Evolutionary conservation across 2,329 filamentous ascomycete genomes (phyloP).

Genomic region (Diaporthe caulivora): DNA sequence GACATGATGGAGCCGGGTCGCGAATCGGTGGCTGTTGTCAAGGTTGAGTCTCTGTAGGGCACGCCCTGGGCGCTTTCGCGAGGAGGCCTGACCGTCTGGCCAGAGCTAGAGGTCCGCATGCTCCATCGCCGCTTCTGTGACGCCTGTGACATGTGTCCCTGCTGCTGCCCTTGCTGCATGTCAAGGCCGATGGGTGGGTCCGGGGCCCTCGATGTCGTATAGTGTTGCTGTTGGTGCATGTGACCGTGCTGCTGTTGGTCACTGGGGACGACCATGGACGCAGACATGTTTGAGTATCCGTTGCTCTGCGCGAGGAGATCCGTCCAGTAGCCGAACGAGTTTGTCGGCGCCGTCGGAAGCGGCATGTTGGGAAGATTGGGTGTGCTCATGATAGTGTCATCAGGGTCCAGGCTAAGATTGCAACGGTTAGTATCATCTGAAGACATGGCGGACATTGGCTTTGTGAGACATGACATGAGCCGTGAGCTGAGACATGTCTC

Average conservation of each 20-base stretch:
- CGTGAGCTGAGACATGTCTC: constrained; percentile 35
- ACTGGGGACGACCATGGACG: constrained; percentile 36
- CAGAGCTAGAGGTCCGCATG: constrained; percentile 40
- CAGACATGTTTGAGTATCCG: constrained; percentile 34
- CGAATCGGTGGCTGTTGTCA: constrained; percentile 35
- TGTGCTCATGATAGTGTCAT: constrained; percentile 40
- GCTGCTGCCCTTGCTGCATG: constrained; percentile 34
- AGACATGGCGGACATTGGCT: neutral
- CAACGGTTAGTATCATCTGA: constrained; percentile 31
- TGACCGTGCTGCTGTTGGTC: constrained; percentile 36
- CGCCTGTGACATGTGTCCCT: constrained; percentile 29
- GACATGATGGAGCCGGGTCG: constrained; percentile 40
- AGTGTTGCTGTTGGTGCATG: constrained; percentile 38
- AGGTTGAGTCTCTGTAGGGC: constrained; percentile 35
- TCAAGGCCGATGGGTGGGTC: constrained; percentile 38
- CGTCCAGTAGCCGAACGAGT: constrained; percentile 40
- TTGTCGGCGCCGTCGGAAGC: constrained; percentile 38
- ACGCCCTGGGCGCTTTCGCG: constrained; percentile 36
- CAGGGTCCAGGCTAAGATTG: constrained; percentile 36
- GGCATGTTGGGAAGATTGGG: constrained; percentile 37
- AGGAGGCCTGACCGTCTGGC: constrained; percentile 36
- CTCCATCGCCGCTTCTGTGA: constrained; percentile 39
- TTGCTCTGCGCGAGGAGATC: constrained; percentile 37
- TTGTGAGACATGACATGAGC: constrained; percentile 32
- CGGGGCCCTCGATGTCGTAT: constrained; percentile 37